Conservation (phyloP, 306 rosid genomes). For the Lathyrus sativus region DNA sequence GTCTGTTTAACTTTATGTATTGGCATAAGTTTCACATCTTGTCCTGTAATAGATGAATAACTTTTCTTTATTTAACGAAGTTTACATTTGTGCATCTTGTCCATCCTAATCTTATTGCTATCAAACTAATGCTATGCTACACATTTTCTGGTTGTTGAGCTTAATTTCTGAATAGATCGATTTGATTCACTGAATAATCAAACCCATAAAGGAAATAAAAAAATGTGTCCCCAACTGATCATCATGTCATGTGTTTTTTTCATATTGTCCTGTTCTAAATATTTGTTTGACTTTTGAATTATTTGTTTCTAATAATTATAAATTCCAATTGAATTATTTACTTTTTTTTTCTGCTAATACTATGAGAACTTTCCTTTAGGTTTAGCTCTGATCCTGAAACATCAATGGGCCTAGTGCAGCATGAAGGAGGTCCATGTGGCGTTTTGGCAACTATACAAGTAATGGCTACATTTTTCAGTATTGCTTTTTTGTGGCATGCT, state of each 20-base stretch:
- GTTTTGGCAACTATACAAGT: constrained; percentile 98
- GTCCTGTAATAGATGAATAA: not conserved
- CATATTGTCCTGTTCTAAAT: constrained; percentile 14
- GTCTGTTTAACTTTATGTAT: constrained; percentile 16
- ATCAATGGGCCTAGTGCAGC: constrained; percentile 96
- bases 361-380: constrained; percentile 52
- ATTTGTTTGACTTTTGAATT: constrained; percentile 25
- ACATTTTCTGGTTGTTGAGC: constrained; percentile 20
- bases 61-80: constrained; percentile 17
- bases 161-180: constrained; percentile 4
- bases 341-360: constrained; percentile 44
- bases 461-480: constrained; percentile 48
- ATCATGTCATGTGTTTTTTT: constrained; percentile 16
- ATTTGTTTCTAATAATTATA: constrained; percentile 30
- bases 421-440: constrained; percentile 99
- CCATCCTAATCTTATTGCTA: not conserved
- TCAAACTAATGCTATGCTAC: constrained; percentile 27
- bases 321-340: constrained; percentile 31
- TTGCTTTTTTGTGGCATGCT: constrained; percentile 34
- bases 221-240: constrained; percentile 22
- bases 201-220: constrained; percentile 19
- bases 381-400: constrained; percentile 74
- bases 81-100: constrained; percentile 15
- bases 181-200: constrained; percentile 17
- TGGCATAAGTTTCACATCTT: constrained; percentile 20